These are phyloP conservation scores for Pochonia chlamydosporia DNA, from an alignment of 2,329 filamentous ascomycete genomes.

Conservation along the genomic window DNA sequence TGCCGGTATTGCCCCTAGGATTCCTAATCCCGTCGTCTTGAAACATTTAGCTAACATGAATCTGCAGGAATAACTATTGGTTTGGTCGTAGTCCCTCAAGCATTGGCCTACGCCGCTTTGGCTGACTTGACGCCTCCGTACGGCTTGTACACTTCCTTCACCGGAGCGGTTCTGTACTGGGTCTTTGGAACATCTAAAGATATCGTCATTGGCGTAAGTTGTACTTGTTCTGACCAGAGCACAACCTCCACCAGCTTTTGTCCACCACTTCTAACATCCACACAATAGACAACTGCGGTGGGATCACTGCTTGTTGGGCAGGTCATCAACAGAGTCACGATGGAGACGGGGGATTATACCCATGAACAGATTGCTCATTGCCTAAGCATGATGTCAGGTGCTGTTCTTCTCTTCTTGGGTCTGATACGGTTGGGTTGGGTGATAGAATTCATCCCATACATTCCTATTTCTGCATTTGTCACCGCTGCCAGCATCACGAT, in stretches of 20 bases:
- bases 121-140: slow-evolving; percentile 63
- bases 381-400: slow-evolving; percentile 39
- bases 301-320: slow-evolving; percentile 46
- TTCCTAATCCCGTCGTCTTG: too few relatives aligned
- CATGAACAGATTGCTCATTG: slow-evolving; percentile 37
- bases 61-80: slow-evolving; percentile 39
- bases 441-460: slow-evolving; percentile 45
- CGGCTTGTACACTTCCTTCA: slow-evolving; percentile 77
- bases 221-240: neutral
- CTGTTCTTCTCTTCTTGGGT: slow-evolving; percentile 38
- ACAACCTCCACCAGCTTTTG: neutral
- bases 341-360: slow-evolving; percentile 26
- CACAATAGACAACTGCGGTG: slow-evolving; percentile 46
- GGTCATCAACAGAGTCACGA: slow-evolving; percentile 31
- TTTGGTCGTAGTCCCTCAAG: slow-evolving; percentile 71
- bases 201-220: slow-evolving; percentile 65
- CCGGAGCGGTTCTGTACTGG: slow-evolving; percentile 76
- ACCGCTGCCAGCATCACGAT: slow-evolving; percentile 47
- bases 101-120: slow-evolving; percentile 72
- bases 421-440: slow-evolving; percentile 43
- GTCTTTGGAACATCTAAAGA: slow-evolving; percentile 81
- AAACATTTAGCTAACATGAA: slow-evolving; percentile 1
- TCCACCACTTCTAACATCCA: neutral
- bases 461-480: slow-evolving; percentile 45
- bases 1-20: slow-evolving; percentile 44